phyloP scores from a whole-genome alignment of 208 protist genomes.

The Trypanosoma caninum region DNA sequence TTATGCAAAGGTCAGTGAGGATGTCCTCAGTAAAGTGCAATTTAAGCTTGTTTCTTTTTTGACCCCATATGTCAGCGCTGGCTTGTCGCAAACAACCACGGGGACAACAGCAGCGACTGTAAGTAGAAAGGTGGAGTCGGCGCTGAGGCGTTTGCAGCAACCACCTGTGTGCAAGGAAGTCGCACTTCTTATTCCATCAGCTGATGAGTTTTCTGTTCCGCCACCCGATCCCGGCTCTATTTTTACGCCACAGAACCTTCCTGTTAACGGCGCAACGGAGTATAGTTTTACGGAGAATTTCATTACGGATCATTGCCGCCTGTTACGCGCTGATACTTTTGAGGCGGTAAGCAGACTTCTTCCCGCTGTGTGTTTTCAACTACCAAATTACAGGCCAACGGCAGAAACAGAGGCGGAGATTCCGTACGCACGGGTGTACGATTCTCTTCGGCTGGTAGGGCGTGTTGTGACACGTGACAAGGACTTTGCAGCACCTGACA shows the following conservation, averaged over 20 bases:
- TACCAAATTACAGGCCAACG: conserved; percentile 51
- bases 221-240: conserved; percentile 50
- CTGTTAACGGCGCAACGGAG: conserved; percentile 41
- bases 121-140: conserved; percentile 21
- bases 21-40: conserved; percentile 17
- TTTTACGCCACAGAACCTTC: conserved; percentile 66
- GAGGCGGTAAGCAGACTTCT: conserved; percentile 65
- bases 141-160: conserved; percentile 20
- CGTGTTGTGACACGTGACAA: conserved; percentile 68
- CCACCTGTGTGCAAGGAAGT: background rate
- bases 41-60: conserved; percentile 28
- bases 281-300: conserved; percentile 57
- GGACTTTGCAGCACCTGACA: conserved; percentile 60
- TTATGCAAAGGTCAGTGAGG: conserved; percentile 20
- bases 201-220: conserved; percentile 50
- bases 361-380: conserved; percentile 57
- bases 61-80: background rate
- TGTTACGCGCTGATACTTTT: conserved; percentile 88
- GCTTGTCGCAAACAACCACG: background rate
- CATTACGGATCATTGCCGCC: conserved; percentile 64
- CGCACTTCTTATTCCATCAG: conserved; percentile 50
- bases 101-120: background rate
- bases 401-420: conserved; percentile 61
- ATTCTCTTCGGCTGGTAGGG: conserved; percentile 61
- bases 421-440: conserved; percentile 64